Base-by-base conservation (phyloP, 169 alveolate genomes). In the Cryptosporidium sp. region DNA sequence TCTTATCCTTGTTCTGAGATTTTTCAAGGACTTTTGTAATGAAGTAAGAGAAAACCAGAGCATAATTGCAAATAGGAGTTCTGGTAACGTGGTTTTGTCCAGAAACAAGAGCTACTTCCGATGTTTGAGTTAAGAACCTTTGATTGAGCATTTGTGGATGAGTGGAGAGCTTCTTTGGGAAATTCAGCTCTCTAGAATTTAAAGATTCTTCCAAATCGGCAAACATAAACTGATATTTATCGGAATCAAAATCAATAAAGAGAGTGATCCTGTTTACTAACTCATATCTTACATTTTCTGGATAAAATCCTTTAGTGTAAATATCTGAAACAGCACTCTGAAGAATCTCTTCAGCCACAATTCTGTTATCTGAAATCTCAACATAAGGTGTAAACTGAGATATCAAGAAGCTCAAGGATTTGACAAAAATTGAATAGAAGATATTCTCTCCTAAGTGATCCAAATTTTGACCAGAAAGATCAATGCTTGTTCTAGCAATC, bases 231-330 rank as follows among this genome's bases (percentile, higher is more conserved):
- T 73, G 52, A 12, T 21, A 14, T 10, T 31, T 53, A 1, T 73
- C 86, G 0, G 69, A 73, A 0, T 39, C 52, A 4, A 73, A 44
- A 21, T 58, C 62, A 9, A 56, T 10, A 23, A 73, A 33, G 12
- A 73, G 45, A 31, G 71, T 52, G 52, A 45, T 48, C 16, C 86
- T 73, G 35, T 73, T 37, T 8, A 73, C 53, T 35, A 73, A 18
- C 31, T 73, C 86, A 48, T 33, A n/a, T n/a, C 86, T 33, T 23
- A 73, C 72, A 23, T 42, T 73, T 53, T 29, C 71, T 35, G 60
- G 60, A 42, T 33, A 73, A 44, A 73, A 73, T 26, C 70, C 70
- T 3, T 12, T 69, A 23, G 70, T 60, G 31, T 29, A 56, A 23
- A 35, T 18, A 37, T 73, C 86, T 14, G 86, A 18, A 23, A 37